Evolutionary conservation across 2,329 filamentous ascomycete genomes (phyloP).

Genomic region (Pseudogymnoascus sp.): DNA sequence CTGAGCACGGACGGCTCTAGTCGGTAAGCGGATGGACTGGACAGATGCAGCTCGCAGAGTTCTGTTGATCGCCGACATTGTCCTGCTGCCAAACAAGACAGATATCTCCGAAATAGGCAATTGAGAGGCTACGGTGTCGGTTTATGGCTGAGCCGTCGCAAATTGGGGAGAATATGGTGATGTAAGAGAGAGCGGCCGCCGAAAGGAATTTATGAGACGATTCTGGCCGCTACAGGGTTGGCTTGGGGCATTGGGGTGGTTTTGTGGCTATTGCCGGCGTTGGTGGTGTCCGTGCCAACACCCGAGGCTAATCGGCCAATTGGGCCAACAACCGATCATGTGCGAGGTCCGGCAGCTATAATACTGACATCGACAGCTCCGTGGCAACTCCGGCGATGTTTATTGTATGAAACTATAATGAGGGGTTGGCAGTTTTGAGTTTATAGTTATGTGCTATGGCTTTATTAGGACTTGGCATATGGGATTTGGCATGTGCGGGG

Average conservation of each 20-base stretch:
- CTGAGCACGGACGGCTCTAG: background rate
- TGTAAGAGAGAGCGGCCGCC: background rate
- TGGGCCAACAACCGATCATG: background rate
- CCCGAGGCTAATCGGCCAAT: slow-evolving; percentile 5
- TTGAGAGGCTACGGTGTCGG: background rate
- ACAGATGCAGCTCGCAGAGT: slow-evolving; percentile 5
- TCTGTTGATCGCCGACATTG: slow-evolving; percentile 11
- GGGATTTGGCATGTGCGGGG: background rate
- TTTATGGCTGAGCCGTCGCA: slow-evolving; percentile 1
- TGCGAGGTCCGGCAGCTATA: background rate
- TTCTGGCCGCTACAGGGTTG: slow-evolving; percentile 5
- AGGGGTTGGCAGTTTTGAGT: background rate
- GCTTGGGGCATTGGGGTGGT: background rate
- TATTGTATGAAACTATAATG: background rate
- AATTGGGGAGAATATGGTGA: background rate
- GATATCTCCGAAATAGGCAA: background rate
- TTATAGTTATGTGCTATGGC: background rate
- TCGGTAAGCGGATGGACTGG: slow-evolving; percentile 3
- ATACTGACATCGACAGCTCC: background rate
- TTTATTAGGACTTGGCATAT: background rate
- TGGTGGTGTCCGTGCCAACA: background rate
- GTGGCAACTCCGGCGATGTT: background rate
- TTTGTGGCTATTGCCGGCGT: slow-evolving; percentile 3
- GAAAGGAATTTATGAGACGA: slow-evolving; percentile 6
- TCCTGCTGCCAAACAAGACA: slow-evolving; percentile 3